Percentiles rank a stretch among this genome's conserved stretches.
Evolutionary conservation across 495 filamentous ascomycete species (phyloP).

Genomic region (Podospora didyma): DNA sequence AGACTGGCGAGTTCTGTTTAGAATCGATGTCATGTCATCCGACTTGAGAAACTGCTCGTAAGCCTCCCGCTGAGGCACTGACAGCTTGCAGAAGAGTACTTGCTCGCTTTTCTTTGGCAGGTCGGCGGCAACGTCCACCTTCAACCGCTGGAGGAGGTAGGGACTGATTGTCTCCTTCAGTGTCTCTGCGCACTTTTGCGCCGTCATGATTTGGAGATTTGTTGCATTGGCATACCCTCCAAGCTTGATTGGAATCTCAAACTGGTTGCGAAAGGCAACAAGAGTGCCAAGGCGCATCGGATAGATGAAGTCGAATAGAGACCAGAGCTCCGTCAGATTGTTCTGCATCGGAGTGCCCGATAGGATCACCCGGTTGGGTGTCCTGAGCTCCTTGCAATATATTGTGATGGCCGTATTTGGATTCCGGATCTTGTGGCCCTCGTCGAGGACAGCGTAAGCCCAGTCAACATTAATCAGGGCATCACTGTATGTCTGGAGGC

Average conservation of each 20-base stretch:
- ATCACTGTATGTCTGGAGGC: conserved; percentile 80
- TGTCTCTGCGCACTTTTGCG: conserved; percentile 82
- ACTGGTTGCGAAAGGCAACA: conserved; percentile 81
- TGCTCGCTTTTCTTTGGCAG: conserved; percentile 92
- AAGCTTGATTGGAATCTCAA: conserved; percentile 85
- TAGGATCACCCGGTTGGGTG: conserved; percentile 83
- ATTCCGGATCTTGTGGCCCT: conserved; percentile 97
- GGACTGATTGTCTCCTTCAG: conserved; percentile 88
- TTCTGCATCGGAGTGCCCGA: conserved; percentile 98
- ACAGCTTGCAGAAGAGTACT: conserved; percentile 91
- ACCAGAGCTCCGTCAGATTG: conserved; percentile 98
- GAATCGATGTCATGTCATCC: conserved; percentile 73
- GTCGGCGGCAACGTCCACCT: conserved; percentile 89
- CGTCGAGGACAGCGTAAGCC: conserved; percentile 91
- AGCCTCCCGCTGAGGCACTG: conserved; percentile 64
- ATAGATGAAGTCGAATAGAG: conserved; percentile 93
- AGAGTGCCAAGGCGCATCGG: conserved; percentile 92
- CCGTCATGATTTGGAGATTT: conserved; percentile 87
- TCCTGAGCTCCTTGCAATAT: conserved; percentile 85
- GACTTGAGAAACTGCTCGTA: conserved; percentile 81
- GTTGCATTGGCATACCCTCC: conserved; percentile 93
- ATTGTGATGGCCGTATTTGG: conserved; percentile 90
- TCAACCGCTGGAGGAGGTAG: conserved; percentile 89
- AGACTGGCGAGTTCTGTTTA: conserved; percentile 68
- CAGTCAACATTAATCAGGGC: conserved; percentile 77